Percentiles rank a stretch among this genome's conserved stretches.
Evolutionary conservation across 106 monocot species (phyloP).

Genomic region (Dioscorea alata): DNA sequence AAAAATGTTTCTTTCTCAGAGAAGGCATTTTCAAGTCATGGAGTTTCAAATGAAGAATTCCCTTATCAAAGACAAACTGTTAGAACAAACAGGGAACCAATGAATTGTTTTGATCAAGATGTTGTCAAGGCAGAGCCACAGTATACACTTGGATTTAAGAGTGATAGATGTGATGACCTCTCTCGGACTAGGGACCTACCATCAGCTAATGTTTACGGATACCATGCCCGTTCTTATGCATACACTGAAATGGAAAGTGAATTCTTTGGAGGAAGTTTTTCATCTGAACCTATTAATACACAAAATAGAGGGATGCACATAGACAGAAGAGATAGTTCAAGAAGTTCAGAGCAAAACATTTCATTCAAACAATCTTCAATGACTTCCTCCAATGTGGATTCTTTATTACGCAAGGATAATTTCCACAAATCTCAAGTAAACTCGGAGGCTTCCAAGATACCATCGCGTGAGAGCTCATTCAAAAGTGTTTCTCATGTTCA

Average conservation of each 20-base stretch:
- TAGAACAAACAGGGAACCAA: slow-evolving; percentile 12
- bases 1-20: background rate
- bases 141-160: slow-evolving; percentile 17
- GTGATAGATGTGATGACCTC: no score
- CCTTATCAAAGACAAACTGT: slow-evolving; percentile 7
- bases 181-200: slow-evolving; percentile 29
- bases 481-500: slow-evolving; percentile 55
- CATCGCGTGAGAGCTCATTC: slow-evolving; percentile 18
- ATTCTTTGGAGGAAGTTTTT: background rate
- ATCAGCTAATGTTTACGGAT: slow-evolving; percentile 8
- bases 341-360: slow-evolving; percentile 2
- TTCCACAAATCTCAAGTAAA: slow-evolving; percentile 13
- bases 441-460: slow-evolving; percentile 5
- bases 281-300: background rate
- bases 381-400: background rate
- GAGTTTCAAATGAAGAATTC: background rate
- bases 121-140: slow-evolving; percentile 6
- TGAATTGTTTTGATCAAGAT: slow-evolving; percentile 14
- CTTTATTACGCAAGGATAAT: background rate
- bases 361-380: slow-evolving; percentile 11
- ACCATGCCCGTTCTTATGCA: background rate
- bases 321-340: slow-evolving; percentile 1
- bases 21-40: slow-evolving; percentile 1
- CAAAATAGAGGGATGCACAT: background rate
- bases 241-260: slow-evolving; percentile 1